Percentiles rank a stretch among this genome's conserved stretches.
phyloP scores from a whole-genome alignment of 495 filamentous ascomycete genomes.

The Glarea lozoyensis region DNA sequence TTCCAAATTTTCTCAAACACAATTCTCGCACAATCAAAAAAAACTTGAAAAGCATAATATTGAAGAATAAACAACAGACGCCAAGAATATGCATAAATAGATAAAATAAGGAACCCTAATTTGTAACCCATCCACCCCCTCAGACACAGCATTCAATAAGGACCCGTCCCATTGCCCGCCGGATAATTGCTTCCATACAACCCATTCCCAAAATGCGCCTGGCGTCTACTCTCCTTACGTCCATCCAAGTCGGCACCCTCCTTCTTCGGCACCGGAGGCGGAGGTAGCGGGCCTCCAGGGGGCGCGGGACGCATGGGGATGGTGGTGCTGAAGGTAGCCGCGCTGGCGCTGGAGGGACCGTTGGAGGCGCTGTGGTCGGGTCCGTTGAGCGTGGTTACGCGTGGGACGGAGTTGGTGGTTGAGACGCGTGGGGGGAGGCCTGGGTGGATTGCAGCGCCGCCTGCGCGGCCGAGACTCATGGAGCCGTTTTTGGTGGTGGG shows the following conservation, averaged over 20 bases:
- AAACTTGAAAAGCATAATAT: too few relatives aligned
- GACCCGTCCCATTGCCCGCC: slow-evolving; percentile 1
- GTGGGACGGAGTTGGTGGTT: slow-evolving; percentile 35
- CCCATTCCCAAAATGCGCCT: slow-evolving; percentile 31
- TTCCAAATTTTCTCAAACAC: too few relatives aligned
- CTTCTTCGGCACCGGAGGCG: slow-evolving; percentile 34
- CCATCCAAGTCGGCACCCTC: slow-evolving; percentile 28
- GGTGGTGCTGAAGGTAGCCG: slow-evolving; percentile 28
- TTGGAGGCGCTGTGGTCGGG: slow-evolving; percentile 12
- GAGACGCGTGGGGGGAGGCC: slow-evolving; percentile 38
- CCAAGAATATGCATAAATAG: too few relatives aligned
- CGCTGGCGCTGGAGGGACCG: slow-evolving; percentile 20
- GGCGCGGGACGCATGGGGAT: slow-evolving; percentile 40
- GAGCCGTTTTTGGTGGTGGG: slow-evolving; percentile 30
- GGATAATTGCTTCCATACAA: slow-evolving; percentile 18
- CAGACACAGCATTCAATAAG: background rate
- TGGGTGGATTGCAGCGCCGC: slow-evolving; percentile 37
- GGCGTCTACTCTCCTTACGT: slow-evolving; percentile 27
- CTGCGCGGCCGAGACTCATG: slow-evolving; percentile 28
- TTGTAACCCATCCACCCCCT: too few relatives aligned
- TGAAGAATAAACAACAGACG: too few relatives aligned
- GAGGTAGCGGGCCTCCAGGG: slow-evolving; percentile 31
- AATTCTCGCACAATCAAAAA: too few relatives aligned
- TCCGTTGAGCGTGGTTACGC: slow-evolving; percentile 16
- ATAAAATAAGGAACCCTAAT: too few relatives aligned